Evolutionary conservation across 257 asterid genomes (phyloP), one percentile per base, ranked within the genome.

Genomic region (Mentha longifolia): DNA sequence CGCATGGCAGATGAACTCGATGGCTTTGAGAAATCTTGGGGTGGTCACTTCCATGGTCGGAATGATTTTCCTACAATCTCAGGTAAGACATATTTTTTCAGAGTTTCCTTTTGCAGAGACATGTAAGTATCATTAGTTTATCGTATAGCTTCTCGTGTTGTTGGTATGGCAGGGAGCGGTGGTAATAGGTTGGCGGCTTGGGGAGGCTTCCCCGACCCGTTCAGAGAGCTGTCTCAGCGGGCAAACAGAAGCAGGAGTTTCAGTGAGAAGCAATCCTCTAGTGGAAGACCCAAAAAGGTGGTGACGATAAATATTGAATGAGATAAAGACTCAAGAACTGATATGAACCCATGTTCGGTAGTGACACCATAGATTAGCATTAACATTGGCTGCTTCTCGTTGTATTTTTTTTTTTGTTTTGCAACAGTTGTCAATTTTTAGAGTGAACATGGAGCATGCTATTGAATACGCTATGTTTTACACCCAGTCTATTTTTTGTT

Each of bases 21-120:
- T 9, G 81, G 85, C 59, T 93, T 93, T 75, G 92, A 90, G 69
- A 82, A 73, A 73, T 83, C 82, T 47, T 91, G 98, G 98, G 84
- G 81, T 58, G 72, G 70, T 74, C 82, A 54, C 46, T 65, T 79
- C 79, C 37, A 74, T n/a, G 86, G 86, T 22, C 45, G 83, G 85
- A 65, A 77, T 22, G 68, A 74, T 51, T 83, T 79, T 31, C 74
- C 69, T 6, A 37, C 72, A 3, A 47, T 55, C 22, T 43, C 78
- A 42, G 91, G 92, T 86, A 47, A 66, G 12, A 37, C 1, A 1
- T 37, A 1, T 8, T 5, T 37, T 3, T 8, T 37, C 42, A 8
- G 28, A 1, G 2, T 25, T 25, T 25, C 28, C 28, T 25, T 25
- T 25, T 25, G 2, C 28, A 25, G 28, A 25, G 28, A 2, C 2